A percentile compares a stretch with the other conserved stretches of the same genome.
Conservation (phyloP, 257 asterid genomes). For the Lithospermum erythrorhizon region DNA sequence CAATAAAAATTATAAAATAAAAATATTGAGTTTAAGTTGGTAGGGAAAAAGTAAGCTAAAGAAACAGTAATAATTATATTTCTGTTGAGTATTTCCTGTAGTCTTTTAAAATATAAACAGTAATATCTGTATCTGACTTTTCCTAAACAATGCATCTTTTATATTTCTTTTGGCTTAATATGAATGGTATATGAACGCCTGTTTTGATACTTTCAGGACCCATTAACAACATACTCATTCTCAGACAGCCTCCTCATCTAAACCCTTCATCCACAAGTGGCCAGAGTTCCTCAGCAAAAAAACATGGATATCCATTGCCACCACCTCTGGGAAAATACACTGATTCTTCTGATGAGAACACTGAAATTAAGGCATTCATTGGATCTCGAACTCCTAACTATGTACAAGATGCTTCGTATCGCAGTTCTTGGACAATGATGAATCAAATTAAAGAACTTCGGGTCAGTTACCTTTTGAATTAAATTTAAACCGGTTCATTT, state of each 20-base stretch:
- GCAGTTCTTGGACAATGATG: conserved; percentile 50
- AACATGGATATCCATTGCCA: conserved; percentile 32
- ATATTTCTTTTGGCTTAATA: too few species aligned
- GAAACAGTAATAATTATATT: too few species aligned
- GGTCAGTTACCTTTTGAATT: conserved; percentile 26
- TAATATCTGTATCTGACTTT: too few species aligned
- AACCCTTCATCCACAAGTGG: conserved; percentile 27
- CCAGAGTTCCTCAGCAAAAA: conserved; percentile 30
- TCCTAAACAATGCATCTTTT: too few species aligned
- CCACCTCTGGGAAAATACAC: conserved; percentile 58
- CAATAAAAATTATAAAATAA: too few species aligned
- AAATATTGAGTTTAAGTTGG: too few species aligned
- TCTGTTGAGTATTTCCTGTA: too few species aligned
- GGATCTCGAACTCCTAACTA: conserved; percentile 28
- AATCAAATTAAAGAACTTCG: conserved; percentile 69
- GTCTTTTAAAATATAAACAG: too few species aligned
- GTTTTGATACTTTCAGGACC: conserved; percentile 37
- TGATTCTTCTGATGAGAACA: conserved; percentile 39
- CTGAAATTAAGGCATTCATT: conserved; percentile 32
- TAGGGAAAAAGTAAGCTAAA: too few species aligned
- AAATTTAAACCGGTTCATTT: neutral
- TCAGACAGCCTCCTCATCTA: conserved; percentile 37
- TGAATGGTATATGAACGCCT: neutral
- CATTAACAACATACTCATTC: conserved; percentile 53
- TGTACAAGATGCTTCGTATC: conserved; percentile 30